Conservation (phyloP, 768 basidiomycete species). For the Rhodotorula paludigena region DNA sequence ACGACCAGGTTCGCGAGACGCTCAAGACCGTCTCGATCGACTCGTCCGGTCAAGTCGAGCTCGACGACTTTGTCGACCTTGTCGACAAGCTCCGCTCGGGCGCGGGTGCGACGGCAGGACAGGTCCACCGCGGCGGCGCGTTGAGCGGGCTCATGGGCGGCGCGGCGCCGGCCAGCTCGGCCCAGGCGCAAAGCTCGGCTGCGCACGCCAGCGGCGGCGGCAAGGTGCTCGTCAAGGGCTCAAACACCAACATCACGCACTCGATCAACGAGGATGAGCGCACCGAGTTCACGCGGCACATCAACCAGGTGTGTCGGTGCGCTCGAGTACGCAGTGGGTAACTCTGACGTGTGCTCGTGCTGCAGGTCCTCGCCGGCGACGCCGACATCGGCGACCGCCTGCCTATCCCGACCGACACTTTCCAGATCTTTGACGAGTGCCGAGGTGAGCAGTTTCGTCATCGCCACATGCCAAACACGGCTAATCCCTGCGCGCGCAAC, state of each 20-base stretch:
- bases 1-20: conserved; percentile 70
- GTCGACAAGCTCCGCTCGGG: conserved; percentile 64
- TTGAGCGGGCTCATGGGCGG: conserved; percentile 30
- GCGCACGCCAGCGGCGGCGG: conserved; percentile 49
- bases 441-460: conserved; percentile 50
- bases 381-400: conserved; percentile 71
- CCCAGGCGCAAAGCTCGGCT: not conserved
- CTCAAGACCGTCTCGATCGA: conserved; percentile 91
- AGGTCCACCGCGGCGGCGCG: conserved; percentile 39
- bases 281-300: conserved; percentile 94
- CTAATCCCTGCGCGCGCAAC: not conserved
- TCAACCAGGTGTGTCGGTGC: conserved; percentile 76
- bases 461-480: no score
- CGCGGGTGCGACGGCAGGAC: conserved; percentile 25
- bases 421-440: conserved; percentile 98
- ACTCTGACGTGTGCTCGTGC: not conserved
- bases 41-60: conserved; percentile 80
- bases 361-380: conserved; percentile 84
- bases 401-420: conserved; percentile 90
- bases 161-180: not conserved
- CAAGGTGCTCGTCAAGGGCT: conserved; percentile 89
- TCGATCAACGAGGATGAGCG: conserved; percentile 97
- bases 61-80: conserved; percentile 98
- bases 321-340: not conserved
- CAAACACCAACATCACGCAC: conserved; percentile 90